Evolutionary conservation across 148 eudicot genomes (phyloP), one percentile per base, ranked within the genome.

Genomic region (Pharnaceum exiguum): DNA sequence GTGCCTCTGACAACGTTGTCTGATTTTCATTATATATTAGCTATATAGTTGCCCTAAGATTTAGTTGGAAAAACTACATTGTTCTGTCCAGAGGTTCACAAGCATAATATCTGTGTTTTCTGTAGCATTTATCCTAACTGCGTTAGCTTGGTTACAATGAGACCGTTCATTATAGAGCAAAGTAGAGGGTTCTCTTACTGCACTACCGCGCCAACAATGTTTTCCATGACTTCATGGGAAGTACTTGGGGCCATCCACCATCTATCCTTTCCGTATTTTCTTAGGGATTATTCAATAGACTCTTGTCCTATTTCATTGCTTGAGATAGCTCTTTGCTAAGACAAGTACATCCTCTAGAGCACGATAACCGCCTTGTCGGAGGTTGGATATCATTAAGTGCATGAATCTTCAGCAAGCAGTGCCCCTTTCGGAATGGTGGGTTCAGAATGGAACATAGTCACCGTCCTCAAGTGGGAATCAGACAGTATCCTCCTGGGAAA

Each of bases 31-130:
- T n/a, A n/a, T n/a, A n/a, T n/a, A n/a, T n/a, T n/a, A n/a, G n/a
- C n/a, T n/a, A n/a, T n/a, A n/a, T n/a, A n/a, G n/a, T n/a, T n/a
- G n/a, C n/a, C n/a, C n/a, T n/a, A n/a, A n/a, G n/a, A n/a, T n/a
- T n/a, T n/a, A n/a, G n/a, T n/a, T n/a, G n/a, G n/a, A n/a, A n/a
- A n/a, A n/a, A n/a, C n/a, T n/a, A 26, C 26, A 11, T 19, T 37
- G 21, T 25, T 12, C 40, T 21, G 38, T 46, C 44, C 17, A 74
- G 65, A 46, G 79, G 77, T 55, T 84, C 80, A 67, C 74, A 73
- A 19, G 65, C 75, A 35, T 46, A 60, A 30, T 60, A 46, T 13
- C 54, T 60, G 36, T 60, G 65, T n/a, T n/a, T n/a, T n/a, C 11
- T 60, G 54, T 18, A 60, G 23, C 54, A 60, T 31, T 17, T 53